These are phyloP conservation scores for Colletotrichum horii DNA, from an alignment of 2,329 filamentous ascomycete genomes.

Conservation along the genomic window DNA sequence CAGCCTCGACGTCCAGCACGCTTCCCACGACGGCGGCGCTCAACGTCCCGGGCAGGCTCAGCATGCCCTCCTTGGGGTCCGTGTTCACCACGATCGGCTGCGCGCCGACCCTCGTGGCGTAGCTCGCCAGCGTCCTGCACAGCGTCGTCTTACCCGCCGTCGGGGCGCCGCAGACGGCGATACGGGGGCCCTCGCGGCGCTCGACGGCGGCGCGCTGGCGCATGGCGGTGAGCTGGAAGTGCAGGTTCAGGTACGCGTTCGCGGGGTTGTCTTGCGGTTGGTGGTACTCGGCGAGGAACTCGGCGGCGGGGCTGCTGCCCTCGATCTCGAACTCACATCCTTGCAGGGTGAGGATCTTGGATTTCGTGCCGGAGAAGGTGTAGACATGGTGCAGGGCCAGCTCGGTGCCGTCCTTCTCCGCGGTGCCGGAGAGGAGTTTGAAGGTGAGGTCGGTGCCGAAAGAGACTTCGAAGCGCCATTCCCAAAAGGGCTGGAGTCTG, in stretches of 20 bases:
- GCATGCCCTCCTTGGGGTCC: constrained; percentile 80
- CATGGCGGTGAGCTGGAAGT: constrained; percentile 81
- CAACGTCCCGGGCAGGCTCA: constrained; percentile 80
- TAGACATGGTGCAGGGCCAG: constrained; percentile 83
- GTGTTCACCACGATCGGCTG: constrained; percentile 86
- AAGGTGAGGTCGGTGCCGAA: constrained; percentile 47
- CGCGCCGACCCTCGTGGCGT: constrained; percentile 74
- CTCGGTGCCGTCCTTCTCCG: constrained; percentile 95
- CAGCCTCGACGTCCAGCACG: constrained; percentile 79
- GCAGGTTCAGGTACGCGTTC: constrained; percentile 81
- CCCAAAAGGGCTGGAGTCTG: constrained; percentile 66
- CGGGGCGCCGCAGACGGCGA: constrained; percentile 81
- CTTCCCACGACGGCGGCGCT: constrained; percentile 87
- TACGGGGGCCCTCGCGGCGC: constrained; percentile 70
- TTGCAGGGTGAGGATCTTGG: constrained; percentile 90
- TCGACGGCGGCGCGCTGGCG: constrained; percentile 63
- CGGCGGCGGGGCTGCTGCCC: constrained; percentile 56
- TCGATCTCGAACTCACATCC: constrained; percentile 85
- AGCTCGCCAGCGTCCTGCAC: constrained; percentile 77
- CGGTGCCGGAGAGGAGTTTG: constrained; percentile 79
- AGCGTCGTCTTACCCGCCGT: constrained; percentile 85
- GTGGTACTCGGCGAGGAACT: constrained; percentile 65
- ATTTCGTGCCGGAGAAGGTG: constrained; percentile 80
- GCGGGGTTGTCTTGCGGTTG: constrained; percentile 81
- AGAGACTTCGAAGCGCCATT: constrained; percentile 81